Percentiles rank a stretch among this genome's conserved stretches.
phyloP scores from a whole-genome alignment of 306 rosid species.

The Vicia faba region DNA sequence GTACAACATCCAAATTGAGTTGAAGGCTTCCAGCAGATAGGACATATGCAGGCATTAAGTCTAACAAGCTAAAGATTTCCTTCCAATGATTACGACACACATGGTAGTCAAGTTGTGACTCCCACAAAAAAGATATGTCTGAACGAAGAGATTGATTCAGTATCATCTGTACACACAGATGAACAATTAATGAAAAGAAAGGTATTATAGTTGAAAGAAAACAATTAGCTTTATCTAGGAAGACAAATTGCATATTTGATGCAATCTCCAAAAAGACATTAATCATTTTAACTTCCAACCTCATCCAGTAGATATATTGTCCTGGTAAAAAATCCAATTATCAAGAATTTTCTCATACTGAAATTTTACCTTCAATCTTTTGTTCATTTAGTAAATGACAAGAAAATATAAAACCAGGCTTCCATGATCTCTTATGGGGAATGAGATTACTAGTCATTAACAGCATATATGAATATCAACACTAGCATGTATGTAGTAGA shows the following conservation, averaged over 20 bases:
- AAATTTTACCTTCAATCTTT: constrained; percentile 12
- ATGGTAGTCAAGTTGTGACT: constrained; percentile 87
- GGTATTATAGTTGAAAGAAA: constrained; percentile 24
- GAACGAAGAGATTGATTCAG: constrained; percentile 65
- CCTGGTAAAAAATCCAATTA: constrained; percentile 18
- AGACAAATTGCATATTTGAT: constrained; percentile 32
- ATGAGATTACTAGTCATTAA: constrained; percentile 3
- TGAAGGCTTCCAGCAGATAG: constrained; percentile 76
- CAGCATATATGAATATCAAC: constrained; percentile 20
- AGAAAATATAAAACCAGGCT: constrained; percentile 6
- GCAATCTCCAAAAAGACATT: constrained; percentile 5
- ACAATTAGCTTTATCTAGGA: constrained; percentile 25
- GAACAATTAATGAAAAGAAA: constrained; percentile 24
- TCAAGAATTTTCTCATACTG: not conserved
- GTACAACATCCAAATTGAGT: constrained; percentile 73
- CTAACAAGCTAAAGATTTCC: constrained; percentile 69
- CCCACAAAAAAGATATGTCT: constrained; percentile 73
- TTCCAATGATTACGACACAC: constrained; percentile 73
- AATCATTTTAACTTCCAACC: constrained; percentile 15
- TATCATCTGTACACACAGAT: constrained; percentile 63
- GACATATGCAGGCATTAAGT: constrained; percentile 61
- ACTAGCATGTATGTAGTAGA: constrained; percentile 27
- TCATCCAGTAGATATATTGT: constrained; percentile 14
- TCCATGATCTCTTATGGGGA: not conserved
- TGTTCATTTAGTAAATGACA: constrained; percentile 27